Evolutionary conservation across 208 protist species (phyloP).

Genomic region (Trypanosoma melophagium): DNA sequence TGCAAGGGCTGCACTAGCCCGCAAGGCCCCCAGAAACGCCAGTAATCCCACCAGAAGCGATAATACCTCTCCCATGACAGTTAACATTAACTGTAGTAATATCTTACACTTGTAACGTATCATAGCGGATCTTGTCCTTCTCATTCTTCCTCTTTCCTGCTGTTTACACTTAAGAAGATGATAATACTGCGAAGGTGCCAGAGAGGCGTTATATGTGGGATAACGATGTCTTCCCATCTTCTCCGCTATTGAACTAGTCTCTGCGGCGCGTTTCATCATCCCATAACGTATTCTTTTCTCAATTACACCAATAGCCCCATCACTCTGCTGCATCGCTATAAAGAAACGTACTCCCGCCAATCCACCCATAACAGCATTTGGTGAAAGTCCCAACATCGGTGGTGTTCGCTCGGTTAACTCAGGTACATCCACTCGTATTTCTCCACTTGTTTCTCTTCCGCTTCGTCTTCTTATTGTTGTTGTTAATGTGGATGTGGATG

Average conservation of each 20-base stretch:
- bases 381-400: not conserved
- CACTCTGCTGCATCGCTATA: slow-evolving; percentile 3
- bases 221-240: slow-evolving; percentile 7
- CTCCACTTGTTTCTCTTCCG: too few relatives aligned
- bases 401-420: too few relatives aligned
- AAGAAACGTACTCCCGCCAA: slow-evolving; percentile 9
- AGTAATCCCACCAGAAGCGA: slow-evolving; percentile 8
- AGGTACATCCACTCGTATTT: too few relatives aligned
- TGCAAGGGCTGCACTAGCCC: not conserved
- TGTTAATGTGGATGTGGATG: too few relatives aligned
- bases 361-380: not conserved
- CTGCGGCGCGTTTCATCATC: not conserved
- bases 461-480: too few relatives aligned
- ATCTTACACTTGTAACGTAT: not conserved
- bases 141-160: not conserved
- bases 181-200: slow-evolving; percentile 11
- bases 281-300: too few relatives aligned
- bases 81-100: not conserved
- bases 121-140: not conserved
- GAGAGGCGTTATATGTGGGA: slow-evolving; percentile 1
- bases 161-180: not conserved
- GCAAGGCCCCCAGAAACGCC: not conserved
- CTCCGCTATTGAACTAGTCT: not conserved
- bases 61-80: not conserved
- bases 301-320: not conserved